Evolutionary conservation across 2,329 filamentous ascomycete species (phyloP).

Genomic region (Fusarium pininemorale): DNA sequence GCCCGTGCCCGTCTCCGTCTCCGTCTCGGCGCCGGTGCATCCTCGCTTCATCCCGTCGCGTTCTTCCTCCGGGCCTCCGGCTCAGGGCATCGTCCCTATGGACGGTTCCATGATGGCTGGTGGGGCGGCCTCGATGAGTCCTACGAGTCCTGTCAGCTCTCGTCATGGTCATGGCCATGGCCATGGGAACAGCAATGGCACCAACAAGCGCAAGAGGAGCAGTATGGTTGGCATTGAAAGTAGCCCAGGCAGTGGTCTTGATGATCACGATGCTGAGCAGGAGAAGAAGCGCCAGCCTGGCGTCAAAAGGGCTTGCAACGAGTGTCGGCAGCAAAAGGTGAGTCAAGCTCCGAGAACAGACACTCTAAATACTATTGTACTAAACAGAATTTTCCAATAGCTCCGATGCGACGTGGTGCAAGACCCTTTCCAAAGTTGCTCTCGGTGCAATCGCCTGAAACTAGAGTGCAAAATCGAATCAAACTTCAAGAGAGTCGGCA

Average conservation of each 20-base stretch:
- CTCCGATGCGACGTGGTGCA: slow-evolving; percentile 85
- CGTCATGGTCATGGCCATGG: slow-evolving; percentile 56
- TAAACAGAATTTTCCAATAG: slow-evolving; percentile 52
- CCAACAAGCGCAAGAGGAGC: slow-evolving; percentile 67
- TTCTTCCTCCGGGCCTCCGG: slow-evolving; percentile 30
- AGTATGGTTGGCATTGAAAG: slow-evolving; percentile 64
- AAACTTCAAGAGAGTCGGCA: slow-evolving; percentile 86
- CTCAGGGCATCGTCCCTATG: slow-evolving; percentile 48
- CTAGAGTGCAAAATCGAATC: slow-evolving; percentile 87
- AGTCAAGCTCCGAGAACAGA: slow-evolving; percentile 45
- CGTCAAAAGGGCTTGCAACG: slow-evolving; percentile 83
- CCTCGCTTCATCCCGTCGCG: slow-evolving; percentile 5
- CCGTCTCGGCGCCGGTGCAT: slow-evolving; percentile 23
- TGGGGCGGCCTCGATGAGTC: slow-evolving; percentile 61
- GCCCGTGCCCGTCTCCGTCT: slow-evolving; percentile 14
- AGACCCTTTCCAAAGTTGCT: slow-evolving; percentile 81
- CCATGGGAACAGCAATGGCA: slow-evolving; percentile 52
- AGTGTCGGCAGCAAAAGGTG: slow-evolving; percentile 87
- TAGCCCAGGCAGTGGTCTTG: slow-evolving; percentile 64
- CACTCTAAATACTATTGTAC: not conserved
- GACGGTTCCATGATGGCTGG: slow-evolving; percentile 58
- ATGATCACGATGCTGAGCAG: slow-evolving; percentile 65
- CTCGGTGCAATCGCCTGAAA: slow-evolving; percentile 80
- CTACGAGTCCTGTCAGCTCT: slow-evolving; percentile 64
- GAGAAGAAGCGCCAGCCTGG: slow-evolving; percentile 73